These are phyloP conservation scores for Lolium perenne DNA, from an alignment of 176 grass and related monocot species.

Conservation along the genomic window DNA sequence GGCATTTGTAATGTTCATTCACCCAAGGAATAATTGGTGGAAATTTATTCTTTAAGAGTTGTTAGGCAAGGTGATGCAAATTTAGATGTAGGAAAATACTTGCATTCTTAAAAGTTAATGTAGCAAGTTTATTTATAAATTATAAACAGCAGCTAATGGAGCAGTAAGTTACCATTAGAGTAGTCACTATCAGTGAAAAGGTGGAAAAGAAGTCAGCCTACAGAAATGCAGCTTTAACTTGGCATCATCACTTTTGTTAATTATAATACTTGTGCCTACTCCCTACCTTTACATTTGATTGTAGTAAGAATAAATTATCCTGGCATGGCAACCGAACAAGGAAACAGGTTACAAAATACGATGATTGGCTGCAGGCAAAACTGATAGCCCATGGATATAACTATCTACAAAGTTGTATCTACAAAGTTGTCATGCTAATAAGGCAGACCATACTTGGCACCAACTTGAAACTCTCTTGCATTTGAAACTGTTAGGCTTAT, in stretches of 20 bases:
- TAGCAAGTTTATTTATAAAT: conserved; percentile 7
- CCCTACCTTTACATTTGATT: not conserved
- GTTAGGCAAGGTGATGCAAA: not conserved
- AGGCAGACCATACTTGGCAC: not conserved
- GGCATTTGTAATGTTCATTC: conserved; percentile 35
- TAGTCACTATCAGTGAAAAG: not conserved
- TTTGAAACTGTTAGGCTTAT: not conserved
- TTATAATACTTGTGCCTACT: not conserved
- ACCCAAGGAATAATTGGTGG: conserved; percentile 30
- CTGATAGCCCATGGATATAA: not conserved
- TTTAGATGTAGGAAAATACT: not conserved
- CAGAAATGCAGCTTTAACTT: conserved; percentile 22
- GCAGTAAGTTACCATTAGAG: not conserved
- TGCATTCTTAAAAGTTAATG: conserved; percentile 3
- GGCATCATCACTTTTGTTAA: not conserved
- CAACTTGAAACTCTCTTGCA: not conserved
- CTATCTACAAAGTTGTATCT: not conserved
- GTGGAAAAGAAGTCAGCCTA: not conserved
- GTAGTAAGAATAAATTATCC: not conserved
- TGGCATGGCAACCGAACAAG: not conserved
- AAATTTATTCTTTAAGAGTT: conserved; percentile 17
- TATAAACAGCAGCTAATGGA: not conserved
- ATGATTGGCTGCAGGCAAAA: conserved; percentile 1
- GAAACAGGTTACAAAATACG: not conserved
- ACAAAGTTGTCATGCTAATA: conserved; percentile 2